Evolutionary conservation across 495 filamentous ascomycete species (phyloP).

Genomic region (Tuber microsphaerosporum): DNA sequence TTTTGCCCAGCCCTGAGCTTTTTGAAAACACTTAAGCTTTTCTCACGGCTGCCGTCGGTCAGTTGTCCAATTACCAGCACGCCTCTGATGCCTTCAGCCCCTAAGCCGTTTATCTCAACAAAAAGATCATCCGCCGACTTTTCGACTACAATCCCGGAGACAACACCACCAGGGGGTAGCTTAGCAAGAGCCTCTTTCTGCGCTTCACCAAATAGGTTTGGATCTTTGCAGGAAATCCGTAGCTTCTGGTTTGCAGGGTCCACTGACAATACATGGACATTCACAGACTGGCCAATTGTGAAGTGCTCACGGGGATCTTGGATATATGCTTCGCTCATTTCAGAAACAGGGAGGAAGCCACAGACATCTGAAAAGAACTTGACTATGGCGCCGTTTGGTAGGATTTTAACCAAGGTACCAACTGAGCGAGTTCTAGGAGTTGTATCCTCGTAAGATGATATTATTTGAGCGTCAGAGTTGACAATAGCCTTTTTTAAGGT

Average conservation of each 20-base stretch:
- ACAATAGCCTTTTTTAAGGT: slow-evolving; percentile 91
- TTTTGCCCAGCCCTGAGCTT: slow-evolving; percentile 74
- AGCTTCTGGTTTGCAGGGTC: slow-evolving; percentile 63
- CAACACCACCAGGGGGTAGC: slow-evolving; percentile 61
- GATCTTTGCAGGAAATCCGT: slow-evolving; percentile 88
- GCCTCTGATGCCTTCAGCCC: slow-evolving; percentile 58
- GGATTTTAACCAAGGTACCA: slow-evolving; percentile 75
- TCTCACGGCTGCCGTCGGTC: slow-evolving; percentile 68
- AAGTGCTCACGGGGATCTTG: slow-evolving; percentile 84
- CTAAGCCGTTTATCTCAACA: slow-evolving; percentile 57
- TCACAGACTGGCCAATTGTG: slow-evolving; percentile 79
- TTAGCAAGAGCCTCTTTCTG: slow-evolving; percentile 68
- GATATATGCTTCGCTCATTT: slow-evolving; percentile 97
- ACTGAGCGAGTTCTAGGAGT: slow-evolving; percentile 63
- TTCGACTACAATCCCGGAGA: slow-evolving; percentile 71
- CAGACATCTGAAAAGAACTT: slow-evolving; percentile 81
- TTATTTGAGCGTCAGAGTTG: slow-evolving; percentile 69
- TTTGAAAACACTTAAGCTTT: slow-evolving; percentile 64
- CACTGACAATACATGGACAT: slow-evolving; percentile 71
- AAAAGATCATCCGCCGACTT: slow-evolving; percentile 74
- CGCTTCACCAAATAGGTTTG: slow-evolving; percentile 62
- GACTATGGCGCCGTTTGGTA: slow-evolving; percentile 72
- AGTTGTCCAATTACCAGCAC: slow-evolving; percentile 68
- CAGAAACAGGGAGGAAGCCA: slow-evolving; percentile 81
- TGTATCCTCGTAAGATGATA: slow-evolving; percentile 67